Base-by-base conservation (phyloP, 164 flowering plant genomes). In the Vitis vinifera region DNA sequence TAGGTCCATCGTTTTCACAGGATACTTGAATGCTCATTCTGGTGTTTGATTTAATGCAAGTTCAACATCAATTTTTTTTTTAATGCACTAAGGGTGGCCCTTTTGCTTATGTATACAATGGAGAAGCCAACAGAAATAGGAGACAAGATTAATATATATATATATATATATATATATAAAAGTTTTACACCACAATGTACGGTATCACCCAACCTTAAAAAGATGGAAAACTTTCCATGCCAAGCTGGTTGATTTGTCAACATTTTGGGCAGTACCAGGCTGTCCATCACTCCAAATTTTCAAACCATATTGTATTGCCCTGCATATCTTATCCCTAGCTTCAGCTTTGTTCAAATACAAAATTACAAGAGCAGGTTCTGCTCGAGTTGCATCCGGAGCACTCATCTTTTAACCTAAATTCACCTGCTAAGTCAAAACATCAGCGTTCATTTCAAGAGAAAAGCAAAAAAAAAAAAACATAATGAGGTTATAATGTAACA, bases 301-400 rank as follows among this genome's bases (percentile, higher is more conserved):
- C 17, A 97, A 93, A 70, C 99, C 99, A 79, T 96, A 96, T 52
- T 96, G 99, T 74, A 96, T 96, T 52, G 98, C 94, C 80, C 98
- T 83, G 87, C 98, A 93, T 76, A 93, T 86, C 89, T 96, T 96
- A 81, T 96, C 99, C 84, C 98, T 88, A 47, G 99, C 91, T 84
- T 96, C 99, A 66, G 99, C 99, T 79, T 95, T 95, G 82, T 91
- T 93, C 84, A 95, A 77, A 75, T 91, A 96, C 74, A 93, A 64
- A 62, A 96, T 90, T 47, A 85, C 74, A 62, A 93, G 93, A 62
- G 81, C 99, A 75, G 93, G 97, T 71, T 96, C 99, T 51, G 98
- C 90, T 80, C 98, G 79, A 29, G 97, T 83, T 55, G 81, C 88
- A 73, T 96, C 99, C 64, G 92, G 69, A 0, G 93, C 66, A 78